Conservation (phyloP, 2,329 filamentous ascomycete species). For the Venturia pyrina region DNA sequence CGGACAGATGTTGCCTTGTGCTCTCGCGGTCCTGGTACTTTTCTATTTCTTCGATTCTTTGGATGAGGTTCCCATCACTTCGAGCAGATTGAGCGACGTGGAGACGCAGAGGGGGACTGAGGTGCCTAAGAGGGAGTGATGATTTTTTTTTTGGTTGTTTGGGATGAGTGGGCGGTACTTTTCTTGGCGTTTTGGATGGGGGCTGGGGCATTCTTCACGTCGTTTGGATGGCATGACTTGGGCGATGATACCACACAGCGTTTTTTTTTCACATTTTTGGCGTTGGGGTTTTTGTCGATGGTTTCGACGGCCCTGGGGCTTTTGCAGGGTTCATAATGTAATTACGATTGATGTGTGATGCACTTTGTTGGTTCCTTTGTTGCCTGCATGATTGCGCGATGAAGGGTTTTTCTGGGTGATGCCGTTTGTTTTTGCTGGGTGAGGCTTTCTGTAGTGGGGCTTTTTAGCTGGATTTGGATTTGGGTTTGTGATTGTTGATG, state of each 20-base stretch:
- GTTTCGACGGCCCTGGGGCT: too few relatives aligned
- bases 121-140: background rate
- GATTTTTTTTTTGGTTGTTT: too few relatives aligned
- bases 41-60: conserved; percentile 10
- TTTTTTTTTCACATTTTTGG: background rate
- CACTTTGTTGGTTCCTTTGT: too few relatives aligned
- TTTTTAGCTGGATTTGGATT: too few relatives aligned
- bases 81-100: background rate
- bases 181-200: background rate
- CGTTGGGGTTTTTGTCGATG: too few relatives aligned
- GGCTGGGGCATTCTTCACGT: background rate
- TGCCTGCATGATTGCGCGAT: too few relatives aligned
- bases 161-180: background rate
- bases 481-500: too few relatives aligned
- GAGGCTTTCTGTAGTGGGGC: too few relatives aligned
- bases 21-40: conserved; percentile 1
- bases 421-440: too few relatives aligned
- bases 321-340: too few relatives aligned
- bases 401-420: too few relatives aligned
- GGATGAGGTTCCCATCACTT: background rate
- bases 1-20: conserved; percentile 3
- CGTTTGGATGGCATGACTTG: background rate
- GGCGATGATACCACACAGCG: background rate
- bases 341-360: too few relatives aligned
- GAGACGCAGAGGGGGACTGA: background rate